Conservation (phyloP, 2,329 filamentous ascomycete genomes). For the Aspergillus pseudoterreus region DNA sequence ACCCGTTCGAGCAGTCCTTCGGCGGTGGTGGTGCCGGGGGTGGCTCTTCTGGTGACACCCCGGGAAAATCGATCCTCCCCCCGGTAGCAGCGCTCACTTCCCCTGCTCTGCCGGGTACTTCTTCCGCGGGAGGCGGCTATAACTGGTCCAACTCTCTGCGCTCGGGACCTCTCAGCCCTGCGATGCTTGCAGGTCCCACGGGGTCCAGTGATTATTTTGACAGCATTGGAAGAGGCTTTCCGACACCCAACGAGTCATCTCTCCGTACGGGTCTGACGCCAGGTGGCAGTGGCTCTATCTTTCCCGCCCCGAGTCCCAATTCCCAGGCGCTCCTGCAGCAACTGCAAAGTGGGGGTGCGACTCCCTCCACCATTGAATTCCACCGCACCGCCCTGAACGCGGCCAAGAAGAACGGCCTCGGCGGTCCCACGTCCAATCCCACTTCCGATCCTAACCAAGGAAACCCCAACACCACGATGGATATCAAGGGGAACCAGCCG, state of each 20-base stretch:
- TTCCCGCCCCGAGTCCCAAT: conserved; percentile 84
- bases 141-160: conserved; percentile 85
- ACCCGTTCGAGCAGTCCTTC: conserved; percentile 97
- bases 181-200: conserved; percentile 85
- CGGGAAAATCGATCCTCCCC: conserved; percentile 76
- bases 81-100: conserved; percentile 89
- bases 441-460: conserved; percentile 38
- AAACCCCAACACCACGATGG: conserved; percentile 40
- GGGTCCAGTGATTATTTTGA: conserved; percentile 83
- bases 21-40: conserved; percentile 40
- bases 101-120: conserved; percentile 75
- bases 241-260: conserved; percentile 94
- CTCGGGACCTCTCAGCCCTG: conserved; percentile 89
- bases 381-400: conserved; percentile 87
- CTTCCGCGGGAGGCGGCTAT: conserved; percentile 63
- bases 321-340: conserved; percentile 78
- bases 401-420: conserved; percentile 56
- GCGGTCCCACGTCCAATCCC: conserved; percentile 41
- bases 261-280: conserved; percentile 87
- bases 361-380: conserved; percentile 88
- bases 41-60: conserved; percentile 63
- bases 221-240: conserved; percentile 76
- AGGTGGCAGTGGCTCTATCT: conserved; percentile 95
- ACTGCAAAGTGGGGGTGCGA: conserved; percentile 75
- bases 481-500: conserved; percentile 40